Percentiles rank a stretch among this genome's conserved stretches.
These are phyloP conservation scores for Plasmodium berghei DNA, from an alignment of 169 alveolate species.

Conservation along the genomic window DNA sequence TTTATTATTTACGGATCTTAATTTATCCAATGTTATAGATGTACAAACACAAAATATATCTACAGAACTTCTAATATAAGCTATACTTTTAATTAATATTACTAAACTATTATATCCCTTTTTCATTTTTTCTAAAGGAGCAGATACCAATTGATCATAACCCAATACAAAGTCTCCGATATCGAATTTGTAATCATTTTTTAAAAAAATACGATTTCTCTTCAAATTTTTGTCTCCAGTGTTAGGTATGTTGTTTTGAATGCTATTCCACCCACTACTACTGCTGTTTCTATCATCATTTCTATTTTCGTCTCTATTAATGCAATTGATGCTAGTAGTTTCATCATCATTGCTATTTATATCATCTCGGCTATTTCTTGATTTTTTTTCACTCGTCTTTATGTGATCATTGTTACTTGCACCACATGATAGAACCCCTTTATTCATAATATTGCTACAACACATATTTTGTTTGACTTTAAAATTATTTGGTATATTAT, in stretches of 20 bases:
- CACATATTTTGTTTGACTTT: constrained; percentile 11
- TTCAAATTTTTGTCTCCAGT: no score
- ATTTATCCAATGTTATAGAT: constrained; percentile 74
- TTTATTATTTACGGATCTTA: constrained; percentile 70
- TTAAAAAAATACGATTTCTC: neutral
- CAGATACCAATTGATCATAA: constrained; percentile 76
- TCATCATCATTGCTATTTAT: neutral
- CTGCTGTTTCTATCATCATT: neutral
- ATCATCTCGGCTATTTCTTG: neutral
- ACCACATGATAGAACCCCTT: neutral
- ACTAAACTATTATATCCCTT: constrained; percentile 73
- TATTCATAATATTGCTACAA: neutral
- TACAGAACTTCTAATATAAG: constrained; percentile 77
- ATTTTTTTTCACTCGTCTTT: neutral
- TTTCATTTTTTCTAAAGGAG: constrained; percentile 77
- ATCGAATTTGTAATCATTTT: constrained; percentile 24
- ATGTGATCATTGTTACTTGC: constrained; percentile 14
- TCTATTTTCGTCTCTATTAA: neutral
- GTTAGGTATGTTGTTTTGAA: neutral
- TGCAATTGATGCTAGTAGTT: neutral
- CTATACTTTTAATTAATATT: constrained; percentile 61
- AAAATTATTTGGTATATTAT: neutral
- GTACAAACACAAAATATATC: constrained; percentile 83
- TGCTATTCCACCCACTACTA: neutral
- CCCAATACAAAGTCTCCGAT: constrained; percentile 80